These are phyloP conservation scores for Zygosaccharomyces siamensis DNA, from an alignment of 805 yeast genomes.

Conservation along the genomic window DNA sequence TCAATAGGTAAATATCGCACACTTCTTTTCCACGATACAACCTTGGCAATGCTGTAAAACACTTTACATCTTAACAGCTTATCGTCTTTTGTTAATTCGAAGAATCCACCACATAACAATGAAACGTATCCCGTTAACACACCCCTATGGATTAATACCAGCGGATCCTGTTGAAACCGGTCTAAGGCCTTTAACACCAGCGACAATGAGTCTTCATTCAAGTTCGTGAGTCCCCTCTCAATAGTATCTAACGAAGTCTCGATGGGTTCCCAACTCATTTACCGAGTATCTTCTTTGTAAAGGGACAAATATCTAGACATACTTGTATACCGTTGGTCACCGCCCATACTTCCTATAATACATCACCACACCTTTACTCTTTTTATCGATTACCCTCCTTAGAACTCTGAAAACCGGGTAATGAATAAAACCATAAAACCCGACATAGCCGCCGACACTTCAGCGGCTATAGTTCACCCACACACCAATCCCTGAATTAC, in stretches of 20 bases:
- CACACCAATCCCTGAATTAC: neutral
- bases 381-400: no score
- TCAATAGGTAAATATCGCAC: conserved; percentile 58
- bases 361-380: no score
- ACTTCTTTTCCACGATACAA: conserved; percentile 60
- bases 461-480: neutral
- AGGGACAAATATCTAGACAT: neutral
- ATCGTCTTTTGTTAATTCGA: neutral
- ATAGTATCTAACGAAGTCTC: conserved; percentile 9
- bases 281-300: neutral
- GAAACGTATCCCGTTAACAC: conserved; percentile 5
- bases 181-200: conserved; percentile 18
- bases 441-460: no score
- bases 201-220: conserved; percentile 5
- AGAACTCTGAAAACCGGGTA: no score
- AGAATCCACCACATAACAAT: conserved; percentile 3
- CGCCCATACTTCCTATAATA: neutral
- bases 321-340: no score
- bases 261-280: conserved; percentile 5
- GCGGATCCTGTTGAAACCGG: conserved; percentile 29
- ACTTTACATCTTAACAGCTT: conserved; percentile 29
- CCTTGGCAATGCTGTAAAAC: conserved; percentile 58
- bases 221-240: conserved; percentile 10
- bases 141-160: conserved; percentile 3
- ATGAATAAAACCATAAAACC: no score